Evolutionary conservation across 2,329 filamentous ascomycete genomes (phyloP), one percentile per base, ranked within the genome.

Genomic region (Immersiporthe knoxdaviesiana): DNA sequence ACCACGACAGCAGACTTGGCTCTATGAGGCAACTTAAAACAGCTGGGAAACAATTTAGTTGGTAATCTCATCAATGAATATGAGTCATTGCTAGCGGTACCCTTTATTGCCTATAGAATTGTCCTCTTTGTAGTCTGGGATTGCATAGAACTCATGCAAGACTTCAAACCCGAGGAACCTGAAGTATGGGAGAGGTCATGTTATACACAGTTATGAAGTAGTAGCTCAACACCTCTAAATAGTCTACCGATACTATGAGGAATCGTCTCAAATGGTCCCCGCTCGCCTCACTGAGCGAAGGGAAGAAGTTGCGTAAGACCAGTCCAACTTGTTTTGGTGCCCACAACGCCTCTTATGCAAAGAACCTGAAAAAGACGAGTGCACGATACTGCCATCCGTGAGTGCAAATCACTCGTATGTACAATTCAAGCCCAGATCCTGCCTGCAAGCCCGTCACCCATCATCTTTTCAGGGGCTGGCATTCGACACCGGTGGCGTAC

Each of bases 381-480:
- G 10, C 50, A 27, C 50, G 10, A 16, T 27, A 54, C 50, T 54
- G 41, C 41, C 5, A 30, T 24, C 52, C 27, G 18, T 30, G 14
- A 3, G 3, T 30, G 8, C 14, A 56, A 24, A 11, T 54, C 18
- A 47, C 18, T n/a, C 1, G 6, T 30, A 30, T 32, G 24, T 56
- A 18, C 24, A 56, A 18, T 16, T 30, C 14, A 12, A 27, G n/a
- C n/a, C 50, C 50, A 54, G 50, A 18, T 24, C 50, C 10, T 54
- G 24, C 30, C 56, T 59, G 30, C 30, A 37, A 37, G 56, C 32
- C 32, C 32, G 21, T 27, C 61, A 4, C 27, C 2, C 41, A 2
- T 27, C 11, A 12, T 41, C 16, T 27, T 18, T 54, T 70, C 60
- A 70, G 8, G 54, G 54, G 16, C 24, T 35, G 18, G n/a, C n/a